A percentile compares a stretch with the other conserved stretches of the same genome.
Conservation (phyloP, 257 asterid genomes). For the Fraxinus quadrangulata region DNA sequence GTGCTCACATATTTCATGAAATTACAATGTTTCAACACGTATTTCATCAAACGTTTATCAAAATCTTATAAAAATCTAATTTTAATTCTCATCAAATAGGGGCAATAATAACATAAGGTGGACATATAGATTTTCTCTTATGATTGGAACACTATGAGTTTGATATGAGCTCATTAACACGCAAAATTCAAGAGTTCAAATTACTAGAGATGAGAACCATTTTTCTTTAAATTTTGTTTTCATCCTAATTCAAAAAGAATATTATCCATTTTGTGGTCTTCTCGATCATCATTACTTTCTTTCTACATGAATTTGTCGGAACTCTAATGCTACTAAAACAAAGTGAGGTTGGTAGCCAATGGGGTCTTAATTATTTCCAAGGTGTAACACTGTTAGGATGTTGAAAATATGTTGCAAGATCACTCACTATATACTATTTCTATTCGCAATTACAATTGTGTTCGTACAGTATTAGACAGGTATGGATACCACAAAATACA, state of each 20-base stretch:
- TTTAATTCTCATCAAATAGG: no score
- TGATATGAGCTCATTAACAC: no score
- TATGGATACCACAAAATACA: neutral
- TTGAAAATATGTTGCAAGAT: neutral
- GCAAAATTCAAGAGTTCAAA: no score
- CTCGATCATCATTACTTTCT: slow-evolving; percentile 7
- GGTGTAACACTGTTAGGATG: slow-evolving; percentile 19
- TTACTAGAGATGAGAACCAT: neutral
- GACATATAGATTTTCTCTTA: no score
- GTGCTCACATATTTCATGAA: no score
- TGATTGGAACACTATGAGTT: no score
- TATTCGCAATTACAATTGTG: neutral
- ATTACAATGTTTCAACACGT: no score
- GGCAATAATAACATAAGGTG: no score
- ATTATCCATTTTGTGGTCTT: slow-evolving; percentile 1
- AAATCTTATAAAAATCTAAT: no score
- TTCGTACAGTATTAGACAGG: neutral
- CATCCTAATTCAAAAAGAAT: neutral
- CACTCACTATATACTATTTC: neutral
- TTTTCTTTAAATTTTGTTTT: no score
- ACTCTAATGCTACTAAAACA: neutral
- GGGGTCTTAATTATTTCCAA: slow-evolving; percentile 24
- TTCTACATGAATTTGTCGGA: slow-evolving; percentile 15
- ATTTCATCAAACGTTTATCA: no score
- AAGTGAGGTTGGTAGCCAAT: slow-evolving; percentile 8